A percentile compares a stretch with the other conserved stretches of the same genome.
phyloP scores from a whole-genome alignment of 257 asterid genomes.

The Scutellaria minor region DNA sequence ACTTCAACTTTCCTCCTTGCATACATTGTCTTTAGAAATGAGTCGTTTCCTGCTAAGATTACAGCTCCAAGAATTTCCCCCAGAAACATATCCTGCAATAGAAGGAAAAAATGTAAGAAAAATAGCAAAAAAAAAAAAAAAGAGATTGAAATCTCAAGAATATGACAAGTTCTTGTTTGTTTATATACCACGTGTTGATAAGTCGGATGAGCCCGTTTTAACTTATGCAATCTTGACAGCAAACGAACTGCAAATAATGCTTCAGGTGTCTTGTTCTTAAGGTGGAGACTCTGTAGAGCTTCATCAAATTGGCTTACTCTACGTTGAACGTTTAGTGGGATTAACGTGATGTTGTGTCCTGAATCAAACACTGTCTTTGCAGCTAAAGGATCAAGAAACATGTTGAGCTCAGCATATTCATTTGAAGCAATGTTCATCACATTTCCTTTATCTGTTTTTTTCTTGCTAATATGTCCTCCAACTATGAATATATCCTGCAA shows the following conservation, averaged over 20 bases:
- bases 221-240: constrained; percentile 54
- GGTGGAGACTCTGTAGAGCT: constrained; percentile 40
- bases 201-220: constrained; percentile 52
- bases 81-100: constrained; percentile 61
- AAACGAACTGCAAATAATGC: constrained; percentile 50
- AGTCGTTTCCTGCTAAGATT: constrained; percentile 52
- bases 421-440: constrained; percentile 64
- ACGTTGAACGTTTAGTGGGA: constrained; percentile 71
- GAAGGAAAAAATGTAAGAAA: neutral
- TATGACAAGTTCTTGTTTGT: neutral
- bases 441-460: constrained; percentile 58
- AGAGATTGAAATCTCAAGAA: neutral
- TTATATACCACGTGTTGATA: constrained; percentile 69
- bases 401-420: constrained; percentile 68
- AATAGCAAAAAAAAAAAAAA: neutral
- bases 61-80: constrained; percentile 91
- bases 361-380: constrained; percentile 65
- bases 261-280: constrained; percentile 66
- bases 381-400: constrained; percentile 86
- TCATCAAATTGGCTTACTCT: constrained; percentile 43
- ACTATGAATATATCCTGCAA: constrained; percentile 71
- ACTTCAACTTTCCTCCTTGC: constrained; percentile 46
- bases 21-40: constrained; percentile 48
- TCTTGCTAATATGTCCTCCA: constrained; percentile 65
- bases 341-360: constrained; percentile 59